Base-by-base conservation (phyloP, 169 alveolate genomes). In the Eimeria mitis region DNA sequence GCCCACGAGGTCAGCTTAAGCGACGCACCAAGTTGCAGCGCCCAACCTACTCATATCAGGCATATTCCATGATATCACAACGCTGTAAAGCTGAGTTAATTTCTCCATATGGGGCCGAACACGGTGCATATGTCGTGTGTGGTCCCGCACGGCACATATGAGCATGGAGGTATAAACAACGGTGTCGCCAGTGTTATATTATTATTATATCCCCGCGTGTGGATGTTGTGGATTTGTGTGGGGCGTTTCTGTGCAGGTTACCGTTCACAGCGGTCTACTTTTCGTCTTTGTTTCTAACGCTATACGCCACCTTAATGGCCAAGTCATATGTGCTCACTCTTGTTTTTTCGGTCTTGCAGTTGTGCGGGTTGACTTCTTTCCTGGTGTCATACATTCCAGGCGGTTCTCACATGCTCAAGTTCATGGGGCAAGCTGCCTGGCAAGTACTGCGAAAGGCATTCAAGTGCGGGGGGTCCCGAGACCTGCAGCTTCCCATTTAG, bases 361-460 rank as follows among this genome's bases (percentile, higher is more conserved):
- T 97, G 49, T 81, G 96, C 84, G 96, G 97, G 42, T 81, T 97
- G 84, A 31, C 95, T 71, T 97, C 98, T 68, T 97, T 97, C 68
- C 68, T 97, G 63, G 95, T 96, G 49, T 96, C 98, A 31, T 96
- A 97, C 91, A 94, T 97, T 75, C 98, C 98, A 4, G 98, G 98
- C 56, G 97, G 97, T 42, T 78, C 89, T 13, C 96, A 83, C 96
- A 92, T 92, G 96, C 96, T 92, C 61, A 79, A 92, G 94, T 92
- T 92, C 96, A 52, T 92, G 49, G 96, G 96, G 14, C 88, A 88
- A 34, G 96, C 96, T 21, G 88, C 79, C 42, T 92, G 96, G 96
- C 96, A 92, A 61, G 78, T 92, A 83, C 73, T 92, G 61, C 89
- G 81, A 34, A 92, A 84, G 52, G 88, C 70, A 42, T 92, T 88